Percentiles rank a stretch among this genome's conserved stretches.
Conservation (phyloP, 345 rosid species). For the Ailanthus altissimus region DNA sequence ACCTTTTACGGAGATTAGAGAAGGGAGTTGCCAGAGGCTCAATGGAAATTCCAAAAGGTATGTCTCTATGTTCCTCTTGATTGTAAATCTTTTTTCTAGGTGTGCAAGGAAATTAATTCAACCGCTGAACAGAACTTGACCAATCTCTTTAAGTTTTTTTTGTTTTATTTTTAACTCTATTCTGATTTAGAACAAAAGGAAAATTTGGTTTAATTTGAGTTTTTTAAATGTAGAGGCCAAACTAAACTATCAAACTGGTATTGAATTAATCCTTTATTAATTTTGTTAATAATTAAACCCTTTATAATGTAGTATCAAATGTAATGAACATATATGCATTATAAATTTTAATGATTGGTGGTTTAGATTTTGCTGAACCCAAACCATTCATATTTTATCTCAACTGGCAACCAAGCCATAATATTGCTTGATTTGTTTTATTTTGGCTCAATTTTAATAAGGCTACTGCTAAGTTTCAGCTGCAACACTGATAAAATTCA, state of each 20-base stretch:
- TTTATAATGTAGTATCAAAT: background rate
- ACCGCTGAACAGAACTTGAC: background rate
- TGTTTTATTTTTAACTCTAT: background rate
- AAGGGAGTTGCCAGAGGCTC: slow-evolving; percentile 94
- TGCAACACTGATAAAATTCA: background rate
- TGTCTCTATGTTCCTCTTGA: slow-evolving; percentile 9
- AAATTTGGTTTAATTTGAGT: background rate
- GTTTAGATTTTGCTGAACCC: background rate
- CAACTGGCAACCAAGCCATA: background rate
- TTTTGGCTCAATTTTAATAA: too few species aligned
- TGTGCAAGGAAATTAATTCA: background rate
- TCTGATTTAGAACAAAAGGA: background rate
- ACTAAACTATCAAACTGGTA: background rate
- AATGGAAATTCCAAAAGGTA: slow-evolving; percentile 83
- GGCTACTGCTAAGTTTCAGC: background rate
- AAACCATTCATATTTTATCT: background rate
- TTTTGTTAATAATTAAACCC: background rate
- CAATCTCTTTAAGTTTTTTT: background rate
- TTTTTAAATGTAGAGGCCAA: background rate
- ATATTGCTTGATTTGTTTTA: background rate
- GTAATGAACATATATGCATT: background rate
- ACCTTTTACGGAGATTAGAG: slow-evolving; percentile 71
- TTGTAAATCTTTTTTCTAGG: too few species aligned
- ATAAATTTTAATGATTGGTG: background rate
- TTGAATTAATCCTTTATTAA: background rate